These are phyloP conservation scores for Furcasterigmium furcatum DNA, from an alignment of 2,329 filamentous ascomycete genomes.

Conservation along the genomic window DNA sequence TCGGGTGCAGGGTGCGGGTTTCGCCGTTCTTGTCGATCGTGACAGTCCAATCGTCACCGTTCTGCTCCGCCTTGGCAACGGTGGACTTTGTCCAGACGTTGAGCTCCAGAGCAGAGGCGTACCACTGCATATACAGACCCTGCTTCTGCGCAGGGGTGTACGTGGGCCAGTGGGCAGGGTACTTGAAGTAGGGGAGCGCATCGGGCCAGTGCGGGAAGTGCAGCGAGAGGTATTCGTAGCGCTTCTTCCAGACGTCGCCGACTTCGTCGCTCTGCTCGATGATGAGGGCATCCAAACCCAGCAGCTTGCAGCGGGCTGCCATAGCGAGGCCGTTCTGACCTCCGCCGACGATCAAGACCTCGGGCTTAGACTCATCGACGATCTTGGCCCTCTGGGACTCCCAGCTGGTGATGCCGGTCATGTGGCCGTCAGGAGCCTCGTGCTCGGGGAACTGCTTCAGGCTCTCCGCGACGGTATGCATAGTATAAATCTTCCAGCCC, in stretches of 20 bases:
- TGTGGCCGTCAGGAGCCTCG: slow-evolving; percentile 23
- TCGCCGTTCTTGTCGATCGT: slow-evolving; percentile 19
- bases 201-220: slow-evolving; percentile 3
- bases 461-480: slow-evolving; percentile 27
- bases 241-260: slow-evolving; percentile 27
- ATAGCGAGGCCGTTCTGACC: slow-evolving; percentile 35
- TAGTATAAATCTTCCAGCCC: slow-evolving; percentile 28
- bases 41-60: slow-evolving; percentile 47
- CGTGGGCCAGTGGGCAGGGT: slow-evolving; percentile 9
- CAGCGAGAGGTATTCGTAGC: slow-evolving; percentile 3
- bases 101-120: slow-evolving; percentile 57
- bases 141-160: slow-evolving; percentile 37
- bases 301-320: slow-evolving; percentile 43
- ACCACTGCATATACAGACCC: slow-evolving; percentile 59
- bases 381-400: slow-evolving; percentile 21
- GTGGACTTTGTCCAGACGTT: slow-evolving; percentile 57
- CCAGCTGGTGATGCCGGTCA: slow-evolving; percentile 26
- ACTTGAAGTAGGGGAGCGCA: slow-evolving; percentile 1
- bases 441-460: slow-evolving; percentile 25
- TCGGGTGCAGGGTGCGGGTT: slow-evolving; percentile 41
- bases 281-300: slow-evolving; percentile 38
- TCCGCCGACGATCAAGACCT: slow-evolving; percentile 51
- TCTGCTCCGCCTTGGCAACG: slow-evolving; percentile 34
- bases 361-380: slow-evolving; percentile 34
- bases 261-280: slow-evolving; percentile 36